Conservation (phyloP, 495 filamentous ascomycete species). For the Penicillium lividum region DNA sequence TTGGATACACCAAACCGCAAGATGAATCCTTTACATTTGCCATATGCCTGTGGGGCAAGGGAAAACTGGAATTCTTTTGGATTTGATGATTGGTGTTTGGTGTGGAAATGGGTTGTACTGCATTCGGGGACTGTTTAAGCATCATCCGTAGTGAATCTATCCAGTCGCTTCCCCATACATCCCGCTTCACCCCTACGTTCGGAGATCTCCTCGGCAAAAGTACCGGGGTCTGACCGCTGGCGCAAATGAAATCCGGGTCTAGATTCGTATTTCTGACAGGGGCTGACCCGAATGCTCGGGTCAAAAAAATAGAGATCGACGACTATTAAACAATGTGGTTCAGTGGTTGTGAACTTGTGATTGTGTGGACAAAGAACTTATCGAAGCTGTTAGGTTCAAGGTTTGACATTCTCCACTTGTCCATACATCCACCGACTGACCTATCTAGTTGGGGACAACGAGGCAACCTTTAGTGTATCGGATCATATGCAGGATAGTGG, state of each 20-base stretch:
- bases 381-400: no score
- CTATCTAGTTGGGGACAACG: no score
- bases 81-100: neutral
- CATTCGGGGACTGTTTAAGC: neutral
- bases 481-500: no score
- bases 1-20: slow-evolving; percentile 18
- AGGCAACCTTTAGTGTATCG: no score
- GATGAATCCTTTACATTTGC: slow-evolving; percentile 1
- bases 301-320: neutral
- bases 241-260: slow-evolving; percentile 5
- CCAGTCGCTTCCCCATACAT: neutral
- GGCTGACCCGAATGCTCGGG: neutral
- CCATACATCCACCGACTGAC: no score
- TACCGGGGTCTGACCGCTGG: slow-evolving; percentile 5
- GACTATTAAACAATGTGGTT: neutral
- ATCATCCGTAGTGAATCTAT: slow-evolving; percentile 2
- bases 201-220: slow-evolving; percentile 5
- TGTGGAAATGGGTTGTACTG: neutral
- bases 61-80: neutral
- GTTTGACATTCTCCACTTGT: no score
- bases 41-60: neutral
- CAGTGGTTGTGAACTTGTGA: no score
- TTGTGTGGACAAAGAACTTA: no score
- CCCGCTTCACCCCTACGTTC: neutral
- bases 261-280: neutral